phyloP scores from a whole-genome alignment of 495 filamentous ascomycete genomes.

The Viridothelium virens region DNA sequence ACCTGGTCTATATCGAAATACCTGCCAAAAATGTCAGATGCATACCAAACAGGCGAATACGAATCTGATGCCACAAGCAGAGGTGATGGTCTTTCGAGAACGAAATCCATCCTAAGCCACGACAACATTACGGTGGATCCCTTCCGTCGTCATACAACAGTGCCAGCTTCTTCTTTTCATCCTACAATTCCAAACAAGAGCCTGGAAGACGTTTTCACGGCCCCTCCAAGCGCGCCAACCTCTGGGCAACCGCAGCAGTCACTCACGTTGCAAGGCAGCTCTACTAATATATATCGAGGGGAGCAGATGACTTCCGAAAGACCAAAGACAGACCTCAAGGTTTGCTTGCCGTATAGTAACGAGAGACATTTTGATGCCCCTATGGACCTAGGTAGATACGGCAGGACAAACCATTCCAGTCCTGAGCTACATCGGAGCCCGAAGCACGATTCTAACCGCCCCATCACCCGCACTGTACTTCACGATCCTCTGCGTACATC shows the following conservation, averaged over 20 bases:
- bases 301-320: background rate
- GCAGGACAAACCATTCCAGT: background rate
- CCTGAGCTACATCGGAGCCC: background rate
- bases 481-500: constrained; percentile 13
- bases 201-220: background rate
- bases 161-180: background rate
- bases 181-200: background rate
- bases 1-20: background rate
- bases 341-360: background rate
- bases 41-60: background rate
- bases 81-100: background rate
- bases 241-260: background rate
- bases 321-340: background rate
- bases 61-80: background rate
- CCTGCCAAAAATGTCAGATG: background rate
- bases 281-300: background rate
- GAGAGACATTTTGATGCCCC: background rate
- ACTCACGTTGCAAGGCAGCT: background rate
- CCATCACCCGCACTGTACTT: constrained; percentile 5
- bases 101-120: background rate
- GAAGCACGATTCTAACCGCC: background rate
- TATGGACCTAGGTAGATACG: background rate
- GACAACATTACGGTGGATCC: background rate
- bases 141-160: background rate
- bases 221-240: background rate